Conservation (phyloP, 192 early-diverging fungal genomes). For the Piromyces sp. region DNA sequence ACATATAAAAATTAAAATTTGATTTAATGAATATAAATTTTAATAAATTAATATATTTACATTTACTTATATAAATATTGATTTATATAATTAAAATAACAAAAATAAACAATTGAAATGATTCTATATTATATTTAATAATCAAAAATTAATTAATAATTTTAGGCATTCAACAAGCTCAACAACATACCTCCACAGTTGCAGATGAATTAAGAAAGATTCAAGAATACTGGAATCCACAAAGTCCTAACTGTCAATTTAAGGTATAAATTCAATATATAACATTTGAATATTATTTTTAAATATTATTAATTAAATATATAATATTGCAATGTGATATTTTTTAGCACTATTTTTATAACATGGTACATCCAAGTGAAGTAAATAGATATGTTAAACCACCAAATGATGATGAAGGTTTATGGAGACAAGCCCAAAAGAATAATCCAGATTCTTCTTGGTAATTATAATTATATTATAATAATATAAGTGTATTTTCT, state of each 20-base stretch:
- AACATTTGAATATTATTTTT: not conserved
- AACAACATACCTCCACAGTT: not conserved
- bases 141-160: too few species aligned
- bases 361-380: conserved; percentile 75
- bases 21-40: too few species aligned
- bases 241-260: conserved; percentile 59
- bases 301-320: not conserved
- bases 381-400: conserved; percentile 57
- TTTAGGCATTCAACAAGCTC: not conserved
- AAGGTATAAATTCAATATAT: conserved; percentile 19
- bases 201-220: conserved; percentile 40
- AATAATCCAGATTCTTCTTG: conserved; percentile 78
- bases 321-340: not conserved
- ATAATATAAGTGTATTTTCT: not conserved
- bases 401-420: conserved; percentile 38
- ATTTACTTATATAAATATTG: too few species aligned
- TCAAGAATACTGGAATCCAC: conserved; percentile 60
- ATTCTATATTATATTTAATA: too few species aligned
- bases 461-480: conserved; percentile 15
- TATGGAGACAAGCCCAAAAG: conserved; percentile 66
- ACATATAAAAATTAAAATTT: too few species aligned
- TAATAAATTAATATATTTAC: too few species aligned
- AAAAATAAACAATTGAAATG: too few species aligned
- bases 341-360: conserved; percentile 82
- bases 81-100: too few species aligned